Evolutionary conservation across 2,329 filamentous ascomycete species (phyloP).

Genomic region (Domatiomyces catenatus): DNA sequence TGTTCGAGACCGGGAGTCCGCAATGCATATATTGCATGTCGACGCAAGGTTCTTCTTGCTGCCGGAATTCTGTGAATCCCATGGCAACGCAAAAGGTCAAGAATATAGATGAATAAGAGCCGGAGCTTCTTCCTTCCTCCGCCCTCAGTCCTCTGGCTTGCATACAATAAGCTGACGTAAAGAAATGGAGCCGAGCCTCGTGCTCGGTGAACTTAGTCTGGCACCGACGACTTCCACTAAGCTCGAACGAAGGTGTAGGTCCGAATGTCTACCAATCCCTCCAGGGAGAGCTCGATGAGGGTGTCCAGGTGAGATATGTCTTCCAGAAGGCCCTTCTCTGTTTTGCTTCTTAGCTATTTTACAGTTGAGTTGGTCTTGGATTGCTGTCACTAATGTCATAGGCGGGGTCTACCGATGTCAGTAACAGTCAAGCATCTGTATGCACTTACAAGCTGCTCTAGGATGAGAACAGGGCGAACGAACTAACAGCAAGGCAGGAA

Average conservation of each 20-base stretch:
- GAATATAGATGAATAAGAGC: neutral
- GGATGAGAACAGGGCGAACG: neutral
- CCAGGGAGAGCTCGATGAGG: neutral
- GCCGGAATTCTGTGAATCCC: neutral
- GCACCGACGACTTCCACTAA: neutral
- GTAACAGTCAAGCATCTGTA: constrained; percentile 17
- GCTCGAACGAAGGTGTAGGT: neutral
- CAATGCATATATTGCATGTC: neutral
- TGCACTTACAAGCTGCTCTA: neutral
- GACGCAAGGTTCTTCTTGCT: neutral
- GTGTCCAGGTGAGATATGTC: neutral
- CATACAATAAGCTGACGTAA: neutral
- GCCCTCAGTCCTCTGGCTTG: neutral
- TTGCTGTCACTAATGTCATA: neutral
- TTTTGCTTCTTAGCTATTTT: neutral
- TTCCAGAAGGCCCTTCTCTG: neutral
- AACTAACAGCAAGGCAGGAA: constrained; percentile 7
- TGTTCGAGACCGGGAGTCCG: neutral
- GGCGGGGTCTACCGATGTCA: constrained; percentile 10
- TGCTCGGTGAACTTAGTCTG: neutral
- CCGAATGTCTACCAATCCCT: neutral
- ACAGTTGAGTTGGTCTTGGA: neutral
- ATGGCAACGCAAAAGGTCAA: neutral
- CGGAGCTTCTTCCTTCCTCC: neutral
- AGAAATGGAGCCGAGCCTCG: neutral